Conservation (phyloP, 257 asterid species). For the Solanum virginianum region DNA sequence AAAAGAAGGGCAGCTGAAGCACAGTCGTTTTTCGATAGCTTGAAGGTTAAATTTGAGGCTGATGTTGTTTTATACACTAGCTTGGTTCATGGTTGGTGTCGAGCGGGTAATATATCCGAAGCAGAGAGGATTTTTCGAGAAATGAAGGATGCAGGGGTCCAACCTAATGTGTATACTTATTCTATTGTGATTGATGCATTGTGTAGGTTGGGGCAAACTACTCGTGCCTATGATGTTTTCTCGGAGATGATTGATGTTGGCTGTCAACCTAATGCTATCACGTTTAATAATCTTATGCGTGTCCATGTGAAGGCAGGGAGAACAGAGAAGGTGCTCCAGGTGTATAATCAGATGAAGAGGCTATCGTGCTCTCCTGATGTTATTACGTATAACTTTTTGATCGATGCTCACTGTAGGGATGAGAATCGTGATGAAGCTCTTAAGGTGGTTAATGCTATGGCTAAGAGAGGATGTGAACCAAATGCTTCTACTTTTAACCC, state of each 20-base stretch:
- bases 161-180: slow-evolving; percentile 65
- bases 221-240: slow-evolving; percentile 86
- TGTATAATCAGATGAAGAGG: slow-evolving; percentile 80
- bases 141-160: slow-evolving; percentile 55
- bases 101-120: slow-evolving; percentile 52
- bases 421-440: slow-evolving; percentile 65
- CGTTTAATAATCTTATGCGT: slow-evolving; percentile 76
- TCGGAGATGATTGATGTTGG: slow-evolving; percentile 77
- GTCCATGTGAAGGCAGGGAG: slow-evolving; percentile 89
- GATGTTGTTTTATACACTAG: slow-evolving; percentile 81
- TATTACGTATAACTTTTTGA: slow-evolving; percentile 71
- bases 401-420: slow-evolving; percentile 68
- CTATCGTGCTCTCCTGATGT: slow-evolving; percentile 60
- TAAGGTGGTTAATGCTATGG: slow-evolving; percentile 60
- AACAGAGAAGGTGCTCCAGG: slow-evolving; percentile 76
- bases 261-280: slow-evolving; percentile 58
- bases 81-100: slow-evolving; percentile 83
- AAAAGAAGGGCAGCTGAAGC: slow-evolving; percentile 73
- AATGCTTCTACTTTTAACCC: slow-evolving; percentile 63
- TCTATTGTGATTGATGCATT: slow-evolving; percentile 75
- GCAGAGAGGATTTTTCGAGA: slow-evolving; percentile 70
- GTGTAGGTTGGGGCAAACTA: slow-evolving; percentile 80
- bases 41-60: slow-evolving; percentile 54
- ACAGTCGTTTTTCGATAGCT: slow-evolving; percentile 65
- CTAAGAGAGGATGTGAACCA: slow-evolving; percentile 50